phyloP scores from a whole-genome alignment of 2,329 filamentous ascomycete genomes.

The Verticillium dahliae region DNA sequence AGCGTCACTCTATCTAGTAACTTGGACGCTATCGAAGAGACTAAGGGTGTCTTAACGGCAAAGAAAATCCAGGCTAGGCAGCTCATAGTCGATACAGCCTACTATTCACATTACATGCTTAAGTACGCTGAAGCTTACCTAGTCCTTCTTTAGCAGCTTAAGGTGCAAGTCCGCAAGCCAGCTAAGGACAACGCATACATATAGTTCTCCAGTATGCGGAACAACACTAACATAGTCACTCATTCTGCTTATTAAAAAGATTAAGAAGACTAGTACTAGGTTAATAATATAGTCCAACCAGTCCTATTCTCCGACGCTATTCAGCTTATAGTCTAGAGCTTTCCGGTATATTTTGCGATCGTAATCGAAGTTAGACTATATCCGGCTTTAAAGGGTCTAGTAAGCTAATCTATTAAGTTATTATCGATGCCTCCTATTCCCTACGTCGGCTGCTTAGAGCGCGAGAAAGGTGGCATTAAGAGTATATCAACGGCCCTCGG shows the following conservation, averaged over 20 bases:
- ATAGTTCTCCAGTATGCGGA: background rate
- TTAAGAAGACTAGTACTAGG: slow-evolving; percentile 6
- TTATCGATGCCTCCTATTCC: background rate
- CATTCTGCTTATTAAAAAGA: background rate
- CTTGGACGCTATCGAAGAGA: slow-evolving; percentile 15
- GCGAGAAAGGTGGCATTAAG: slow-evolving; percentile 13
- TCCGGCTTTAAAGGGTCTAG: slow-evolving; percentile 32
- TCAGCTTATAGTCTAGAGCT: slow-evolving; percentile 8
- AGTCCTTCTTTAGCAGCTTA: background rate
- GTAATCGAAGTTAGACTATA: slow-evolving; percentile 27
- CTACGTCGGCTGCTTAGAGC: slow-evolving; percentile 6
- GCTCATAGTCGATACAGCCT: slow-evolving; percentile 22
- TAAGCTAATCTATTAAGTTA: slow-evolving; percentile 18
- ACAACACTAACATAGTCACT: background rate
- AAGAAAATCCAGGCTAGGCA: slow-evolving; percentile 11
- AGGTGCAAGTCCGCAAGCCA: background rate
- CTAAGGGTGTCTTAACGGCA: slow-evolving; percentile 12
- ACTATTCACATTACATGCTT: slow-evolving; percentile 20
- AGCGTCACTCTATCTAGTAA: slow-evolving; percentile 20
- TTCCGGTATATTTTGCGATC: background rate
- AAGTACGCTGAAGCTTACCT: background rate
- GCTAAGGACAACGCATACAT: background rate
- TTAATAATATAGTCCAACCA: slow-evolving; percentile 6
- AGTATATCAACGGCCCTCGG: slow-evolving; percentile 1
- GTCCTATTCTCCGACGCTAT: slow-evolving; percentile 7